Percentiles rank a stretch among this genome's conserved stretches.
These are phyloP conservation scores for Dalbergia oliveri DNA, from an alignment of 306 rosid genomes.

Conservation along the genomic window DNA sequence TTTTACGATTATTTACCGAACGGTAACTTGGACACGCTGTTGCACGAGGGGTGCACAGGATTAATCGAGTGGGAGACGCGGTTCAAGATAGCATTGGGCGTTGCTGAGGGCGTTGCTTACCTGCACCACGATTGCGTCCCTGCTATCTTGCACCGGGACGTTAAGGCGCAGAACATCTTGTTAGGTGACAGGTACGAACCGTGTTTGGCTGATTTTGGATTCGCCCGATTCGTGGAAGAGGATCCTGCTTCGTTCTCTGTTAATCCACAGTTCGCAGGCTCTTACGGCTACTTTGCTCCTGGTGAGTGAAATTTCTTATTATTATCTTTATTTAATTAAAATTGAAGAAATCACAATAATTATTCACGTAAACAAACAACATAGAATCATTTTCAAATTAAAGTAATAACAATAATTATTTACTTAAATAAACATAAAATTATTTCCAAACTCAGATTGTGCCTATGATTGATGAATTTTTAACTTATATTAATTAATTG, in stretches of 20 bases:
- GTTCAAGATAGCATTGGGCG: conserved; percentile 86
- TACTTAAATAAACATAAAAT: background rate
- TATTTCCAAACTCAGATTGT: background rate
- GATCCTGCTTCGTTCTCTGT: conserved; percentile 64
- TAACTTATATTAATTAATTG: background rate
- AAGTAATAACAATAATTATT: no score
- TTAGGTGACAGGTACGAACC: conserved; percentile 78
- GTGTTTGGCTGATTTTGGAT: conserved; percentile 93
- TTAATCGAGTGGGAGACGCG: conserved; percentile 87
- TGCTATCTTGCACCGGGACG: conserved; percentile 96
- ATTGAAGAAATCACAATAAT: no score
- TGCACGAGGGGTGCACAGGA: conserved; percentile 79
- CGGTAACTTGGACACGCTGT: conserved; percentile 67
- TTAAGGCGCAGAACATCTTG: conserved; percentile 78
- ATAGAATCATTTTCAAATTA: no score
- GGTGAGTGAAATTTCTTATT: conserved; percentile 53
- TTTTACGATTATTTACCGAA: conserved; percentile 75
- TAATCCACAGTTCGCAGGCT: conserved; percentile 86
- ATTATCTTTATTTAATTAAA: background rate
- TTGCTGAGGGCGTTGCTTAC: conserved; percentile 89
- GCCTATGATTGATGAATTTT: background rate
- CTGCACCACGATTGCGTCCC: conserved; percentile 93
- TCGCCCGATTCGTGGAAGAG: conserved; percentile 84
- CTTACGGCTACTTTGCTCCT: conserved; percentile 97
- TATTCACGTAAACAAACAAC: no score